Evolutionary conservation across 2,329 filamentous ascomycete genomes (phyloP).

Genomic region (Colletotrichum theobromicola): DNA sequence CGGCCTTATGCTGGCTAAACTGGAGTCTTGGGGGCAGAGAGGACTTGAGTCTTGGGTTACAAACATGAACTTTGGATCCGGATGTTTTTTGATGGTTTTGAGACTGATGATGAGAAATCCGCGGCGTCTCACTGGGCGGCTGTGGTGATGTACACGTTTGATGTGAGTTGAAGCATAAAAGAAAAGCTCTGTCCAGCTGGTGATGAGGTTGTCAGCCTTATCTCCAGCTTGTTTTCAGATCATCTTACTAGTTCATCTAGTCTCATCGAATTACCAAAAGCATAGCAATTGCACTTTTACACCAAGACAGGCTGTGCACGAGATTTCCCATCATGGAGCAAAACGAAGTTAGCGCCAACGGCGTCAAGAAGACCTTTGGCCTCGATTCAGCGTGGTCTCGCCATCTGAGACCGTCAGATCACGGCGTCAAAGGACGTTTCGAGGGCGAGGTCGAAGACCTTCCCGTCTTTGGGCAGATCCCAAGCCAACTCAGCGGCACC

Average conservation of each 20-base stretch:
- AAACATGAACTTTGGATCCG: not conserved
- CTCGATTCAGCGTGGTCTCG: not conserved
- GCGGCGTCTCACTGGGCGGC: not conserved
- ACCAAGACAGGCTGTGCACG: not conserved
- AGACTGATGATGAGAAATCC: not conserved
- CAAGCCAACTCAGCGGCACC: not conserved
- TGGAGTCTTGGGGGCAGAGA: not conserved
- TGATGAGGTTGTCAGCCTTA: not conserved
- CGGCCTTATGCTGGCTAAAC: not conserved
- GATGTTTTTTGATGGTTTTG: not conserved
- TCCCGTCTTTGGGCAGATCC: not conserved
- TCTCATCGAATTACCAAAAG: not conserved
- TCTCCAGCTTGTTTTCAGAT: not conserved
- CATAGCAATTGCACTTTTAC: not conserved
- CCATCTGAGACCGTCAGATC: not conserved
- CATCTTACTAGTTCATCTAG: not conserved
- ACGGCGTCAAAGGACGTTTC: not conserved
- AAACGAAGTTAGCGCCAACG: not conserved
- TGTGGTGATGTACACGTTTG: not conserved
- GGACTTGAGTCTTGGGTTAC: not conserved
- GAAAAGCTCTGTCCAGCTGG: not conserved
- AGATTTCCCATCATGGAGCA: not conserved
- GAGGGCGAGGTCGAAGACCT: not conserved
- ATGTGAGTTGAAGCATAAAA: not conserved
- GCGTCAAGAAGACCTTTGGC: not conserved